Evolutionary conservation across 768 basidiomycete genomes (phyloP), one percentile per base, ranked within the genome.

Genomic region (Lyophyllum semitale): DNA sequence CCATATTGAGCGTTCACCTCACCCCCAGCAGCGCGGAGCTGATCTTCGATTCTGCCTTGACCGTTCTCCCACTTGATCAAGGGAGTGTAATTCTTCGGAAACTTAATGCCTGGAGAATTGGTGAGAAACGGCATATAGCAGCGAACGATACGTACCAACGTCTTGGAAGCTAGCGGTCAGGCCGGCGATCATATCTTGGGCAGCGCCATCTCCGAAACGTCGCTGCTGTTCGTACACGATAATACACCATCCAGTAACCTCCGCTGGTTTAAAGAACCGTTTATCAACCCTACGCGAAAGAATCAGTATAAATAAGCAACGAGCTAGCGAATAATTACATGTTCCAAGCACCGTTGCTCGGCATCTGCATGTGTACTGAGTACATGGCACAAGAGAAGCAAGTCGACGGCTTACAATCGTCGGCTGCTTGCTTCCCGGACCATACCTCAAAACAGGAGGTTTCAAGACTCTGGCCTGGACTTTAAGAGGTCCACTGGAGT

Each of bases 271-370:
- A 70, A 76, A 87, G 71, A 93, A 91, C 27, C 78, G 76, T 59
- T 88, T 89, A 59, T 89, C 86, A 2, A 89, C 77, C 87, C 87
- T 89, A 61, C 27, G 48, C n/a, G 35, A 37, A 42, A 29, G 33
- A 11, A 22, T 60, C 51, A 37, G 47, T 37, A 35, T 30, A 45
- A 48, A 23, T 18, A 30, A 13, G 42, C 18, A 38, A 12, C 41
- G 44, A 43, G 32, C n/a, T 48, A 30, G 54, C 20, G 53, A 29
- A 52, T 54, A 70, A 72, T 35, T 49, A 84, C 91, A 92, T 89
- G 54, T 92, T 93, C 91, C 91, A 93, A 0, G 83, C 70, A 4
- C 91, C 91, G 51, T 90, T 83, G 6, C 67, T 72, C 0, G 89
- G 89, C 32, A 65, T 68, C 87, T 89, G 56, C 13, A 47, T 37